These are phyloP conservation scores for Keithomyces neogunnii DNA, from an alignment of 2,329 filamentous ascomycete genomes.

Conservation along the genomic window DNA sequence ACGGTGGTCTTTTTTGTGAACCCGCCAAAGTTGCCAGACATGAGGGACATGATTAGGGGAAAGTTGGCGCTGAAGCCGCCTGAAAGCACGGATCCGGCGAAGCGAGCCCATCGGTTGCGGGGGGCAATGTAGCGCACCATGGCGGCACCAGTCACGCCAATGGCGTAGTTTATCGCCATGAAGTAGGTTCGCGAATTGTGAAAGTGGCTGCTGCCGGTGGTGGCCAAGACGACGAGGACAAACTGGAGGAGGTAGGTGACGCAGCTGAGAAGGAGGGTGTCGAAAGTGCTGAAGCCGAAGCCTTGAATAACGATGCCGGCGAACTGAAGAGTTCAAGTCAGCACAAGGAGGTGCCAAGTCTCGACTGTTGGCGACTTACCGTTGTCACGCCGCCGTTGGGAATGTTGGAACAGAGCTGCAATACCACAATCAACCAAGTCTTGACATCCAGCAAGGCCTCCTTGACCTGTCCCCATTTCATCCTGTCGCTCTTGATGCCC, in stretches of 20 bases:
- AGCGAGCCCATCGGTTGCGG: constrained; percentile 14
- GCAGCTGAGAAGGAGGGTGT: constrained; percentile 13
- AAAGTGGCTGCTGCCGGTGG: constrained; percentile 13
- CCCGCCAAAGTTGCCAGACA: constrained; percentile 50
- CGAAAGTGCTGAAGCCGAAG: constrained; percentile 14
- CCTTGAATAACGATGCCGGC: constrained; percentile 16
- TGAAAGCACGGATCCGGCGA: constrained; percentile 37
- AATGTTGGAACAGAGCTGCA: constrained; percentile 17
- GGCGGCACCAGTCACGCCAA: constrained; percentile 14
- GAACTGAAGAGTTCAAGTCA: constrained; percentile 11
- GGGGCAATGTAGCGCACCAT: constrained; percentile 15
- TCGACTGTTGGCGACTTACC: constrained; percentile 6
- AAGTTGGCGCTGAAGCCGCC: constrained; percentile 38
- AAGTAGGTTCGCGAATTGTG: constrained; percentile 17
- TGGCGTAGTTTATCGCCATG: constrained; percentile 13
- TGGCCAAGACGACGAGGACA: constrained; percentile 14
- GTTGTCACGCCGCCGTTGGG: constrained; percentile 20
- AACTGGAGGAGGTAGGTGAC: constrained; percentile 13
- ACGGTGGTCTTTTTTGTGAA: constrained; percentile 55
- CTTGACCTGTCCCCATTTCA: constrained; percentile 14
- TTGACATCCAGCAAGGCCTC: constrained; percentile 18
- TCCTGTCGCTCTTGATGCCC: constrained; percentile 20
- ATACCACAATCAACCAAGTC: constrained; percentile 17
- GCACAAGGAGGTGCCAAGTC: neutral
- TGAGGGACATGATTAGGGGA: constrained; percentile 43